Conservation (phyloP, 768 basidiomycete genomes). For the Russula vinacea region DNA sequence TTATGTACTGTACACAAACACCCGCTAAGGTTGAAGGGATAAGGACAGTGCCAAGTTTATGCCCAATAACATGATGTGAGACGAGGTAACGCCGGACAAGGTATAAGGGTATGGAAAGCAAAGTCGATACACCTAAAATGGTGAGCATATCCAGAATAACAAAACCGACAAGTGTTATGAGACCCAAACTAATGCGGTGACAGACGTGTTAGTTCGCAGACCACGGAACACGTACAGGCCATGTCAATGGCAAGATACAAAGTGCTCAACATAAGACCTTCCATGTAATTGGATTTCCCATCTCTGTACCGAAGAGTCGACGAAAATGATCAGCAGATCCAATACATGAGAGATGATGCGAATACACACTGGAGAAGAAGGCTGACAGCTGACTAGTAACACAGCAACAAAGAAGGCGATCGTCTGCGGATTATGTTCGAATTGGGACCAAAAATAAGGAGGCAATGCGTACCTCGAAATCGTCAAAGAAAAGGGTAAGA, state of each 20-base stretch:
- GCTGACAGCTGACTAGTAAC: conserved; percentile 81
- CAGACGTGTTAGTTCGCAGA: conserved; percentile 12
- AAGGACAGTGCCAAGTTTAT: not conserved
- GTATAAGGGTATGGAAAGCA: not conserved
- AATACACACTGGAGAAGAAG: conserved; percentile 64
- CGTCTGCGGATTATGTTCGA: conserved; percentile 46
- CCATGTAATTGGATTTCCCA: conserved; percentile 89
- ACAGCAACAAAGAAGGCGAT: conserved; percentile 84
- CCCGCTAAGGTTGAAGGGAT: not conserved
- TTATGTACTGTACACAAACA: too few relatives aligned
- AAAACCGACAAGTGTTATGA: conserved; percentile 34
- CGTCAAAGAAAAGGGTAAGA: conserved; percentile 76
- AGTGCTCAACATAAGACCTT: conserved; percentile 74
- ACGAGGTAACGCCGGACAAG: not conserved
- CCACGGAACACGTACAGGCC: conserved; percentile 53
- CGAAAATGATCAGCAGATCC: conserved; percentile 6
- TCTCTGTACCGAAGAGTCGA: conserved; percentile 44
- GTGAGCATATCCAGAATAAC: not conserved
- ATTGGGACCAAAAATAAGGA: conserved; percentile 1
- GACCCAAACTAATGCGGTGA: conserved; percentile 42
- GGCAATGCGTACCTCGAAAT: conserved; percentile 63
- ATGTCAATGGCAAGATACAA: conserved; percentile 80
- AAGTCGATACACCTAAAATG: not conserved
- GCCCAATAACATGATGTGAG: not conserved
- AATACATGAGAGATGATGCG: conserved; percentile 3